A percentile compares a stretch with the other conserved stretches of the same genome.
phyloP scores from a whole-genome alignment of 2,329 filamentous ascomycete genomes.

The Colletotrichum eremochloae region DNA sequence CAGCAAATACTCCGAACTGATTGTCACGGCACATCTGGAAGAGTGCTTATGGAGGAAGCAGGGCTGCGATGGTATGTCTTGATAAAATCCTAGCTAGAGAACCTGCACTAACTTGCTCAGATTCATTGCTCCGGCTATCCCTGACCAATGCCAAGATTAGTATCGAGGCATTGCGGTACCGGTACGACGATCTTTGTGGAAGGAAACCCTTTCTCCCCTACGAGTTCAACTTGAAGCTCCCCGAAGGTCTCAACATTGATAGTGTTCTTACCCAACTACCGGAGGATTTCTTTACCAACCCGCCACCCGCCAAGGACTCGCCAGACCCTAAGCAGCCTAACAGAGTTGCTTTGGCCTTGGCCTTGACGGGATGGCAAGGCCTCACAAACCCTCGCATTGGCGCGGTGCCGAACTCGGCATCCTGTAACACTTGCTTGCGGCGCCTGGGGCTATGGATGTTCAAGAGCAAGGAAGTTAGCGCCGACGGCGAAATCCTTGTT shows the following conservation, averaged over 20 bases:
- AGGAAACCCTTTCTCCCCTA: conserved; percentile 71
- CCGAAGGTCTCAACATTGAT: conserved; percentile 65
- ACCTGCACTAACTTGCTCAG: conserved; percentile 52
- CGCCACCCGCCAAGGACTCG: conserved; percentile 48
- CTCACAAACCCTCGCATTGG: conserved; percentile 66
- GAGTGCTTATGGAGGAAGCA: conserved; percentile 88
- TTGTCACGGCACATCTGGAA: conserved; percentile 81
- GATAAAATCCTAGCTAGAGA: background rate
- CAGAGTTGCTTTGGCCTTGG: conserved; percentile 74
- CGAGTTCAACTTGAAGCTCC: conserved; percentile 71
- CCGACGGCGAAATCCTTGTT: conserved; percentile 64
- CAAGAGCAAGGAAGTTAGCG: conserved; percentile 77
- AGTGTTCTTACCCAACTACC: conserved; percentile 64
- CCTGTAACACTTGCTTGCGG: conserved; percentile 88
- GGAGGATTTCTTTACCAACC: conserved; percentile 65
- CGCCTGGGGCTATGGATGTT: conserved; percentile 96
- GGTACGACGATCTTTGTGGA: conserved; percentile 74
- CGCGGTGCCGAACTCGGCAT: conserved; percentile 78
- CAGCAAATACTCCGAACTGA: conserved; percentile 79
- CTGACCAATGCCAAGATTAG: conserved; percentile 73
- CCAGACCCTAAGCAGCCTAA: conserved; percentile 57
- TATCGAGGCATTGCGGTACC: conserved; percentile 68
- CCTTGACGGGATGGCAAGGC: conserved; percentile 83
- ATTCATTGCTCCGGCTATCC: conserved; percentile 71
- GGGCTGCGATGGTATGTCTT: conserved; percentile 81